Conservation (phyloP, 1,284 basidiomycete species). For the Ustilago sp. region DNA sequence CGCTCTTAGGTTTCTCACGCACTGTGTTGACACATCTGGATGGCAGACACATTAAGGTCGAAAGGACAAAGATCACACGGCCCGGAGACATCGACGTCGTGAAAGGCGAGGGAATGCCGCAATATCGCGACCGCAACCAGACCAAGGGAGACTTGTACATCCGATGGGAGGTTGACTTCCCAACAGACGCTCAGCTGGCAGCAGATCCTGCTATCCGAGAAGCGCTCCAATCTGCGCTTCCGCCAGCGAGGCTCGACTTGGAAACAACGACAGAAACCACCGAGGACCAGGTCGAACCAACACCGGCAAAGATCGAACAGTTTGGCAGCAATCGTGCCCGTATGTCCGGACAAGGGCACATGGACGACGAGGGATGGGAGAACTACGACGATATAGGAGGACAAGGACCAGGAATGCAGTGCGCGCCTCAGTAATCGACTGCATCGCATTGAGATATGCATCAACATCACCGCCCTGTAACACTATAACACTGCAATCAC, state of each 20-base stretch:
- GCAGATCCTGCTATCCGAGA: constrained; percentile 30
- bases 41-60: constrained; percentile 59
- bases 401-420: constrained; percentile 59
- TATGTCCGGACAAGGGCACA: constrained; percentile 39
- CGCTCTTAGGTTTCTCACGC: constrained; percentile 62
- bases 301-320: constrained; percentile 38
- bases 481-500: constrained; percentile 14
- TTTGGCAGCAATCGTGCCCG: constrained; percentile 52
- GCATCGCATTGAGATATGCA: background rate
- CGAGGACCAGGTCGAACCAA: constrained; percentile 43
- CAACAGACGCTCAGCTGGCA: constrained; percentile 52
- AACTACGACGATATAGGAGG: constrained; percentile 47
- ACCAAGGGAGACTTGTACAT: constrained; percentile 62
- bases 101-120: constrained; percentile 64
- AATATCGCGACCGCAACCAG: constrained; percentile 48
- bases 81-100: constrained; percentile 61
- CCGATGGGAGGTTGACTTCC: constrained; percentile 64
- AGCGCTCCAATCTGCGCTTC: constrained; percentile 43
- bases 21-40: constrained; percentile 67
- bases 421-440: constrained; percentile 50
- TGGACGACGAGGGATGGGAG: constrained; percentile 52
- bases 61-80: constrained; percentile 48
- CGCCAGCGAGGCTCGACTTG: constrained; percentile 51
- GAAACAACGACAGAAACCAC: constrained; percentile 35
- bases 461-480: constrained; percentile 26